phyloP scores from a whole-genome alignment of 257 asterid genomes.

The Plantago major region DNA sequence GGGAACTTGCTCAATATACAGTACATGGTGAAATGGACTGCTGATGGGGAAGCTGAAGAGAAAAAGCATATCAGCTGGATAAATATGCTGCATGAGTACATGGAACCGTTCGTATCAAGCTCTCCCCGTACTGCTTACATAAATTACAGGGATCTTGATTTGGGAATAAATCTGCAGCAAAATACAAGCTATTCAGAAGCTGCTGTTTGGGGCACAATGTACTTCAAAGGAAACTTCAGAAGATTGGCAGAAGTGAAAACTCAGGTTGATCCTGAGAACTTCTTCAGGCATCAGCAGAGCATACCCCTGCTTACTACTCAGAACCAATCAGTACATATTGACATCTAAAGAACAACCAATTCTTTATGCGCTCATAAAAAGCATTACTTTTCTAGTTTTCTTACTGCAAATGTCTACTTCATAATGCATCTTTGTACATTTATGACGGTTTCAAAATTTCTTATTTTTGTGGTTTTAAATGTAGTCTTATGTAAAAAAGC shows the following conservation, averaged over 20 bases:
- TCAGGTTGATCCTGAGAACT: slow-evolving; percentile 4
- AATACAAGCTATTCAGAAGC: not conserved
- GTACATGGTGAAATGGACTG: slow-evolving; percentile 36
- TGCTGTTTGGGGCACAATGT: not conserved
- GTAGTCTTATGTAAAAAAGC: too few relatives aligned
- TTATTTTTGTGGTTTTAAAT: too few relatives aligned
- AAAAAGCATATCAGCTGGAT: slow-evolving; percentile 39
- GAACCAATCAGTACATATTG: too few relatives aligned
- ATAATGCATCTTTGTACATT: too few relatives aligned
- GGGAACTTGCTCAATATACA: slow-evolving; percentile 45
- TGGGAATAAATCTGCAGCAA: not conserved
- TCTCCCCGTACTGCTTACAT: not conserved
- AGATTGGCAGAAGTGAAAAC: slow-evolving; percentile 6
- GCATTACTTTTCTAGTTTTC: too few relatives aligned
- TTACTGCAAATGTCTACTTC: too few relatives aligned
- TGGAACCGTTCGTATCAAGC: not conserved
- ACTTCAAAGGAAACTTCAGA: slow-evolving; percentile 1
- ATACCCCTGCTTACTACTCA: slow-evolving; percentile 1
- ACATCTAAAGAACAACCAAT: too few relatives aligned
- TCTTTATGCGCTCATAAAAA: too few relatives aligned
- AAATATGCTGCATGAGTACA: slow-evolving; percentile 23
- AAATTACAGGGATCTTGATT: slow-evolving; percentile 6
- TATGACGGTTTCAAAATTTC: too few relatives aligned
- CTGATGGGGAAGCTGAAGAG: not conserved
- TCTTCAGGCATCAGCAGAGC: slow-evolving; percentile 6